Conservation (phyloP, 2,329 filamentous ascomycete species). For the Paraconiothyrium sp. region DNA sequence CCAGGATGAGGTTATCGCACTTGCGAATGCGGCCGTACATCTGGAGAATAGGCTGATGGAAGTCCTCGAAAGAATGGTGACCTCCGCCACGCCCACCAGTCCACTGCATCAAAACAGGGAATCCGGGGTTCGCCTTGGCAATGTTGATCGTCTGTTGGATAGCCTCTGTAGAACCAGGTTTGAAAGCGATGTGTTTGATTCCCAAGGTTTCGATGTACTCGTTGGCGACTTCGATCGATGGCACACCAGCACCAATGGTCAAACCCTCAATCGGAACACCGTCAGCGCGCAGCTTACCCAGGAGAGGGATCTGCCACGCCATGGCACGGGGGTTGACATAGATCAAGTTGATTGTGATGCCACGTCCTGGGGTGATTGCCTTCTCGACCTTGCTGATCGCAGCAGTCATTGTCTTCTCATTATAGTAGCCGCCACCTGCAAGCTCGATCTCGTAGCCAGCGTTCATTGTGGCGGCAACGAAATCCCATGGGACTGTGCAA, state of each 20-base stretch:
- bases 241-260: slow-evolving; percentile 60
- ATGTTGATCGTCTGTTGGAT: slow-evolving; percentile 60
- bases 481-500: slow-evolving; percentile 58
- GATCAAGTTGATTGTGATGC: slow-evolving; percentile 64
- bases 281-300: slow-evolving; percentile 58
- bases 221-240: slow-evolving; percentile 58
- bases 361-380: slow-evolving; percentile 57
- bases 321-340: slow-evolving; percentile 64
- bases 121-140: slow-evolving; percentile 56
- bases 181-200: slow-evolving; percentile 60
- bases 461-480: slow-evolving; percentile 64
- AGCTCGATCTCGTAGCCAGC: slow-evolving; percentile 61
- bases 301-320: slow-evolving; percentile 62
- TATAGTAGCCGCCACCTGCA: slow-evolving; percentile 62
- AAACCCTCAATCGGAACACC: slow-evolving; percentile 59
- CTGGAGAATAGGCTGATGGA: slow-evolving; percentile 59
- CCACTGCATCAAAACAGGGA: slow-evolving; percentile 60
- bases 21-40: slow-evolving; percentile 58
- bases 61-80: slow-evolving; percentile 61
- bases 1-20: slow-evolving; percentile 57
- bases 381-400: slow-evolving; percentile 58
- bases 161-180: slow-evolving; percentile 57
- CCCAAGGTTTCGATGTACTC: slow-evolving; percentile 67
- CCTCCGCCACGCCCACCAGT: slow-evolving; percentile 61
- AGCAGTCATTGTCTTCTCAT: slow-evolving; percentile 54